A percentile compares a stretch with the other conserved stretches of the same genome.
Evolutionary conservation across 1,284 basidiomycete genomes (phyloP).

Genomic region (Sanghuangporus weigelae): DNA sequence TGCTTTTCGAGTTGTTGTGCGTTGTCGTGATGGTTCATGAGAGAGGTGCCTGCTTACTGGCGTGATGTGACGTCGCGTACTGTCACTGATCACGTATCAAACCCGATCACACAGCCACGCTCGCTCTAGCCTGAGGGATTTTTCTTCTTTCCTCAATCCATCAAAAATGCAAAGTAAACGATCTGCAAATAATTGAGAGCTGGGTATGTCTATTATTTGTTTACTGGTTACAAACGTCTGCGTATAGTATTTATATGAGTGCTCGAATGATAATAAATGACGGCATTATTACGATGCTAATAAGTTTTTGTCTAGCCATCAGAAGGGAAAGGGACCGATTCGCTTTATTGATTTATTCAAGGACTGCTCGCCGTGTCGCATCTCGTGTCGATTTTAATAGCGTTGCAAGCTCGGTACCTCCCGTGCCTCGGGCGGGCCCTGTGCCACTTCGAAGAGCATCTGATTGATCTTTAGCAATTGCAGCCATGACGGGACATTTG

Average conservation of each 20-base stretch:
- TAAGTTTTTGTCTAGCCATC: background rate
- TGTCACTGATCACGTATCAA: background rate
- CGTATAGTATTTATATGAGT: background rate
- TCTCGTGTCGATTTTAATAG: constrained; percentile 87
- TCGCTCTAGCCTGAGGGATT: background rate
- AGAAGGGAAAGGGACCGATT: background rate
- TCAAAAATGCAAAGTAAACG: background rate
- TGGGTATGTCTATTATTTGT: background rate
- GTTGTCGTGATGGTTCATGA: constrained; percentile 1
- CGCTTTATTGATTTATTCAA: constrained; percentile 13
- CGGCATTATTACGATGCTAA: background rate
- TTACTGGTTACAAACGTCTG: background rate
- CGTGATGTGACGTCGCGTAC: background rate
- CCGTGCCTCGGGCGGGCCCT: constrained; percentile 69
- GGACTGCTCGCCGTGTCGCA: constrained; percentile 67
- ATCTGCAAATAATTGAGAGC: background rate
- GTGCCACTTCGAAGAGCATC: constrained; percentile 33
- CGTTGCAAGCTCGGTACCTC: constrained; percentile 77
- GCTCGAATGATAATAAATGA: background rate
- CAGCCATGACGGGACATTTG: constrained; percentile 48
- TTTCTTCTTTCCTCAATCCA: background rate
- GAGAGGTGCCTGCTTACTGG: background rate
- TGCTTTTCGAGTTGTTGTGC: background rate
- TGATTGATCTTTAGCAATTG: constrained; percentile 41
- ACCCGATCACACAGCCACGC: background rate